Evolutionary conservation across 2,329 filamentous ascomycete genomes (phyloP).

Genomic region (Rhinocladiella mackenziei): DNA sequence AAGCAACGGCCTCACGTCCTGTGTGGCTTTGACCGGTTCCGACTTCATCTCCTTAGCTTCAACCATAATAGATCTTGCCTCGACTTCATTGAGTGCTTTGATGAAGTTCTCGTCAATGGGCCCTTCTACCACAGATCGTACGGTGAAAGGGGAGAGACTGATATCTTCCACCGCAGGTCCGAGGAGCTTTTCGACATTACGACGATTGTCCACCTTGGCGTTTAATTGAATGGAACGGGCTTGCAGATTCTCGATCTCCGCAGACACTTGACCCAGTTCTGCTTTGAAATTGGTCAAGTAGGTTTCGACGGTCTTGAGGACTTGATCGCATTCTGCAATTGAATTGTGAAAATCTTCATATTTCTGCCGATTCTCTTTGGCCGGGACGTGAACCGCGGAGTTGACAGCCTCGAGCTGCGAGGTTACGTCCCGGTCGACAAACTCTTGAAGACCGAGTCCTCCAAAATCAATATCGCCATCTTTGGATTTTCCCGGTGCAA

Average conservation of each 20-base stretch:
- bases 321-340: conserved; percentile 82
- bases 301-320: conserved; percentile 85
- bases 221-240: conserved; percentile 78
- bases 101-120: conserved; percentile 87
- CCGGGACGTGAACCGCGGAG: conserved; percentile 52
- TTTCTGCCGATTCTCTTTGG: conserved; percentile 74
- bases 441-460: conserved; percentile 69
- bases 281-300: conserved; percentile 91
- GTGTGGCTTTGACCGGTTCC: conserved; percentile 66
- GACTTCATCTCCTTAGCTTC: conserved; percentile 62
- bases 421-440: conserved; percentile 48
- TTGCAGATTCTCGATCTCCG: conserved; percentile 92
- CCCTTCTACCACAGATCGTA: conserved; percentile 81
- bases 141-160: conserved; percentile 76
- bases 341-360: conserved; percentile 89
- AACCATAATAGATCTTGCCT: conserved; percentile 69
- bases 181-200: conserved; percentile 80
- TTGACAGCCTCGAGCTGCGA: conserved; percentile 63
- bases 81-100: conserved; percentile 75
- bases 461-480: conserved; percentile 69
- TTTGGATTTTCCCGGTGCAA: conserved; percentile 31
- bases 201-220: conserved; percentile 80
- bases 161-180: conserved; percentile 89
- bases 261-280: conserved; percentile 85
- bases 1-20: conserved; percentile 79